Evolutionary conservation across 2,329 filamentous ascomycete genomes (phyloP), one percentile per base, ranked within the genome.

Genomic region (Emergomyces orientalis): DNA sequence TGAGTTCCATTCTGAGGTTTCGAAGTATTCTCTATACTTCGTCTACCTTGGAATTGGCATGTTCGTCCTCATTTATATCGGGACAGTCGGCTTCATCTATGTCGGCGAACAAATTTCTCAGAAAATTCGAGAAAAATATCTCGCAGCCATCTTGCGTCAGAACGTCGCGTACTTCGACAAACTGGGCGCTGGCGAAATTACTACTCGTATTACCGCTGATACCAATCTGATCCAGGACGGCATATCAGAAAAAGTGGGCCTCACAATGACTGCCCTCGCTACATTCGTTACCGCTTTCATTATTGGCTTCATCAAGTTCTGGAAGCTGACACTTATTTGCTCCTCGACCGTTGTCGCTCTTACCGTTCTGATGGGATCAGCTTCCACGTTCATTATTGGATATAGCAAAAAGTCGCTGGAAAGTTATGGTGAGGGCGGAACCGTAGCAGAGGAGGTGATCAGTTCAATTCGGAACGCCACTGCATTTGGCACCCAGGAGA

Each of bases 111-210:
- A 91, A 71, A 86, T 92, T 71, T 86, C 86, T 63, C 84, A 85
- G 65, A 90, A 91, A 77, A 89, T 92, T 69, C 86, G 92, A 63
- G 85, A 90, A 72, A 83, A 90, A 68, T 97, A 97, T 70, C 83
- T 99, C 7, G 83, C 87, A 69, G 90, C 89, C 66, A 92, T 91
- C 71, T 79, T 96, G 79, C 85, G 86, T 65, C 91, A 96, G 73
- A 96, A 96, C 73, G 93, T 96, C 73, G 91, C 86, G 55, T 96
- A 90, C 75, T 96, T 95, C 76, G 94, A 97, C 75, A 94, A 94
- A 71, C 82, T 96, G 17, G 93, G 92, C 60, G 89, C 91, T 41
- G 92, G 93, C 63, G 94, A 97, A 76, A 90, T 97, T 65, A 96
- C 92, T 0, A 96, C 92, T 0, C 87, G 92, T 66, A 96, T 97